Base-by-base conservation (phyloP, 345 rosid species). In the Stellera chamaejasme region DNA sequence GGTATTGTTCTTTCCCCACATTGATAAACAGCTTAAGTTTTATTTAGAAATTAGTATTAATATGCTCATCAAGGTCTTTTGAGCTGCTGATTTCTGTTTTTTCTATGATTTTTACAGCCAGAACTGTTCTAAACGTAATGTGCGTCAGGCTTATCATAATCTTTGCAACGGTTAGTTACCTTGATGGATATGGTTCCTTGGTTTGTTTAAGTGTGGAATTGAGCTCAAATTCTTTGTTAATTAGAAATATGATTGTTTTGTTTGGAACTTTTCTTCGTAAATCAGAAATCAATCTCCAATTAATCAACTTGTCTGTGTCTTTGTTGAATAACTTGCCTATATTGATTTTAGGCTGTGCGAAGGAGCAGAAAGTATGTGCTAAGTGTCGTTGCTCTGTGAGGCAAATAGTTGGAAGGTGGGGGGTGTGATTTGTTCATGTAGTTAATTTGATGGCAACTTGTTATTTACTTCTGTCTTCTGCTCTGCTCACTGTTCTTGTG, bases 121-220 rank as follows among this genome's bases (percentile, higher is more conserved):
- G 67, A 51, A 62, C 26, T 82, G 96, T 63, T 59, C 84, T 0
- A 93, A 87, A 65, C 88, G 96, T 42, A 78, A 81, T 48, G 99
- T 93, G 59, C 99, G 97, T 68, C 99, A 89, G 69, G 99, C 97
- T 16, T 87, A 87, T 61, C 99, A 93, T 76, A 89, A 73, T 66
- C 68, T 93, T n/a, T 93, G 99, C 56, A 0, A 76, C 59, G 99
- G 99, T 93, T 64, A 75, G 88, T 77, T 63, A 32, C 48, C 27
- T 62, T 68, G 68, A 52, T 32, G 15, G 43, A 26, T 10, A 42
- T 1, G 23, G 11, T 32, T 32, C 39, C 39, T 32, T 32, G 39
- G 39, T 32, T 32, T 32, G 8, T 32, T 32, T 32, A 4, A 32
- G 39, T 11, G 2, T 51, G 10, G 16, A 42, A 61, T n/a, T 43